Evolutionary conservation across 257 asterid species (phyloP).

Genomic region (Solanum pinnatisectum): DNA sequence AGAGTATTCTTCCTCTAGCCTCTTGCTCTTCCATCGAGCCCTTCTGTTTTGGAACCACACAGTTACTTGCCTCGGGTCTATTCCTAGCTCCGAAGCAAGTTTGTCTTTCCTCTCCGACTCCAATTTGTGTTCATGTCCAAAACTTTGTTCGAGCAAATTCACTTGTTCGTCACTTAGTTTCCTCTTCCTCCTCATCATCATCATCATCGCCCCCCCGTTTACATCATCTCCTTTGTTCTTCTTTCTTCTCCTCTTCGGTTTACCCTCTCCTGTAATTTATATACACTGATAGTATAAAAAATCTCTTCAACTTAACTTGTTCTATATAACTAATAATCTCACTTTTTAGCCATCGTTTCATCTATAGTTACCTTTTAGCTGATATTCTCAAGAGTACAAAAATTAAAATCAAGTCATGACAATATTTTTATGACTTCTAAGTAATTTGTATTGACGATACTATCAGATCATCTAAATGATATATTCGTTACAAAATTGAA

Average conservation of each 20-base stretch:
- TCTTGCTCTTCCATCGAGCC: conserved; percentile 16
- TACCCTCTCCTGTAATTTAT: conserved; percentile 2
- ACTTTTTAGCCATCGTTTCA: neutral
- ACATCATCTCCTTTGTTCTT: conserved; percentile 23
- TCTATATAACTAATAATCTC: neutral
- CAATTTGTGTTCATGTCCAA: conserved; percentile 38
- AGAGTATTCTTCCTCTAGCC: conserved; percentile 9
- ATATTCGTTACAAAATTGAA: neutral
- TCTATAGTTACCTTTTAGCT: neutral
- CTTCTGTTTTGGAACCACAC: conserved; percentile 19
- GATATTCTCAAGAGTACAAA: neutral
- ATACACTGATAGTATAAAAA: neutral
- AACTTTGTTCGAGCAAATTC: conserved; percentile 13
- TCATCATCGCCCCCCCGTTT: neutral
- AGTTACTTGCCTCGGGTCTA: conserved; percentile 16
- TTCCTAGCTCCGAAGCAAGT: conserved; percentile 11
- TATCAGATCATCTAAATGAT: neutral
- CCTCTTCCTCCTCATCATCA: conserved; percentile 6
- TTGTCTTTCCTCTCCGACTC: conserved; percentile 15
- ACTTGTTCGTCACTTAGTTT: conserved; percentile 15
- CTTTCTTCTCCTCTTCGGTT: conserved; percentile 24
- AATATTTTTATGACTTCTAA: no score
- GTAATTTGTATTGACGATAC: neutral
- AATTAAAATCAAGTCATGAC: neutral
- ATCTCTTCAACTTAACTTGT: neutral